A percentile compares a stretch with the other conserved stretches of the same genome.
phyloP scores from a whole-genome alignment of 805 yeast species.

The Lipomyces starkeyi region DNA sequence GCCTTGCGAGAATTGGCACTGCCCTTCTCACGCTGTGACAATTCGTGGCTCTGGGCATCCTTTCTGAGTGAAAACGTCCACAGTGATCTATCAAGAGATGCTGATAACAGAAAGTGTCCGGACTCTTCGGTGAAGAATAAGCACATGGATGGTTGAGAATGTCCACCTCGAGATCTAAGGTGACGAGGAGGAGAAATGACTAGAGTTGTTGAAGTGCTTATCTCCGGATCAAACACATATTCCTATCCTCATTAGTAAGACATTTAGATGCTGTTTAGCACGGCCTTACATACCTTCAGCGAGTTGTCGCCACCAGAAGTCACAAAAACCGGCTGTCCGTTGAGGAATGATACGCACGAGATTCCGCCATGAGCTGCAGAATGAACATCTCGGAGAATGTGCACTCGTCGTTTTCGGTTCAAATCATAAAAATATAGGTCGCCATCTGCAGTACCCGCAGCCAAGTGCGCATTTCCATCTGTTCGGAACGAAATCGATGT shows the following conservation, averaged over 20 bases:
- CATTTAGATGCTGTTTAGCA: neutral
- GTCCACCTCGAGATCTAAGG: constrained; percentile 96
- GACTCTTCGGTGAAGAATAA: constrained; percentile 78
- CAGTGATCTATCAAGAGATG: constrained; percentile 81
- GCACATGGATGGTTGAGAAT: constrained; percentile 82
- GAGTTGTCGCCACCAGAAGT: constrained; percentile 92
- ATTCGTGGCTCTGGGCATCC: constrained; percentile 93
- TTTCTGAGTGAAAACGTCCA: constrained; percentile 94
- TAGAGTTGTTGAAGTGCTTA: constrained; percentile 61
- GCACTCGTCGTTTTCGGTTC: constrained; percentile 72
- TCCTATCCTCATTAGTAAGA: constrained; percentile 50
- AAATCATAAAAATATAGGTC: constrained; percentile 87
- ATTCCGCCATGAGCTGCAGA: constrained; percentile 71
- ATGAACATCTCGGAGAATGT: constrained; percentile 74
- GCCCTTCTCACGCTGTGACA: constrained; percentile 74
- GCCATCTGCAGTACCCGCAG: constrained; percentile 78
- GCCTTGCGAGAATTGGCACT: constrained; percentile 50
- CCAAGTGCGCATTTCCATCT: constrained; percentile 84
- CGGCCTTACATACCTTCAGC: constrained; percentile 52
- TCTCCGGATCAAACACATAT: constrained; percentile 89
- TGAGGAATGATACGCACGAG: constrained; percentile 71
- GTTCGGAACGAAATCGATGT: constrained; percentile 82
- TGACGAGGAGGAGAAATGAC: constrained; percentile 87
- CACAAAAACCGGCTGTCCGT: constrained; percentile 89
- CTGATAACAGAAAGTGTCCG: constrained; percentile 84